Percentiles rank a stretch among this genome's conserved stretches.
Evolutionary conservation across 73 alveolate species (phyloP).

Genomic region (Stentor roeselii): DNA sequence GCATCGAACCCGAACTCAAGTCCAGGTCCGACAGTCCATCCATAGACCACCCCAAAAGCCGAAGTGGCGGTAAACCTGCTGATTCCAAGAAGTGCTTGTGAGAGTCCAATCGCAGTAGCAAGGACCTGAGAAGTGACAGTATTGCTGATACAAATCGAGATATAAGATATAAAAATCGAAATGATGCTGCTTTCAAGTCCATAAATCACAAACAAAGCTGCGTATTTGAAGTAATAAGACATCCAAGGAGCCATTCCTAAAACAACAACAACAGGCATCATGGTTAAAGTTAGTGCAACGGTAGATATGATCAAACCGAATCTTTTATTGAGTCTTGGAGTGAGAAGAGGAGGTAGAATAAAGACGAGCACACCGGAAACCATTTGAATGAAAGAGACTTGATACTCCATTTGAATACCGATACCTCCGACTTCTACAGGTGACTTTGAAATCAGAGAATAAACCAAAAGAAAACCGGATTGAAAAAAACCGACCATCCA

Average conservation of each 20-base stretch:
- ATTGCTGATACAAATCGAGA: background rate
- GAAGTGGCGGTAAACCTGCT: background rate
- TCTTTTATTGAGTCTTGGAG: background rate
- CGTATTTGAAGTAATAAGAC: background rate
- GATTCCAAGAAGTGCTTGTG: background rate
- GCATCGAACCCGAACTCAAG: too few species aligned
- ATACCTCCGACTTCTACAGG: background rate
- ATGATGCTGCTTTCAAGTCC: background rate
- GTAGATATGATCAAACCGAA: background rate
- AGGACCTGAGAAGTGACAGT: background rate
- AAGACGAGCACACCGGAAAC: background rate
- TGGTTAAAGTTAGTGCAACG: background rate
- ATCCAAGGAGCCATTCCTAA: too few species aligned
- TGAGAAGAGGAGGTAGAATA: background rate
- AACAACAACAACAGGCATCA: background rate
- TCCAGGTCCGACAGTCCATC: background rate
- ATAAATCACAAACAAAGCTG: background rate
- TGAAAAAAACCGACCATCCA: background rate
- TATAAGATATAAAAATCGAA: background rate
- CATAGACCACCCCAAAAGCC: background rate
- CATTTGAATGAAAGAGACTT: background rate
- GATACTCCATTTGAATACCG: background rate
- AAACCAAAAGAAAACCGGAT: background rate
- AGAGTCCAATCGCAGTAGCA: background rate
- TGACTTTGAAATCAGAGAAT: background rate